Conservation (phyloP, 768 basidiomycete species). For the Albatrellus ellisii region DNA sequence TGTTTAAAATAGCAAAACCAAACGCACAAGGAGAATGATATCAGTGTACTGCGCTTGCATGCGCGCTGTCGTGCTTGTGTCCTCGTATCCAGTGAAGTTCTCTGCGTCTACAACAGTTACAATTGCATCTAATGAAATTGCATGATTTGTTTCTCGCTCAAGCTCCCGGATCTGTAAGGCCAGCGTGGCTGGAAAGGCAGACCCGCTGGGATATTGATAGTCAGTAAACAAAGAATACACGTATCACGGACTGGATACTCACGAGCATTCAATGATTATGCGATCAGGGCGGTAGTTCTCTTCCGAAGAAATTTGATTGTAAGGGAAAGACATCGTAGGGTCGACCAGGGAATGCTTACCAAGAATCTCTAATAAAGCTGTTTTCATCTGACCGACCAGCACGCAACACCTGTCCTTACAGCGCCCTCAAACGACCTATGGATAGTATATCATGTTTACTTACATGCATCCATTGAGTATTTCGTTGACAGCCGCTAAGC, state of each 20-base stretch:
- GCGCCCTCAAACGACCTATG: not conserved
- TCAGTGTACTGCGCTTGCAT: conserved; percentile 97
- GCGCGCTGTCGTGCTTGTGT: conserved; percentile 80
- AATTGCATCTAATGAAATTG: conserved; percentile 79
- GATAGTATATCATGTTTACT: conserved; percentile 15
- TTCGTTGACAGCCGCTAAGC: conserved; percentile 78
- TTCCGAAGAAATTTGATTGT: conserved; percentile 20
- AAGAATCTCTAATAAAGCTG: conserved; percentile 77
- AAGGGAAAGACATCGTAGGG: not conserved
- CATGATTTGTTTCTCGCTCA: conserved; percentile 62
- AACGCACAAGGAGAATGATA: conserved; percentile 66
- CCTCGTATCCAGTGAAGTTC: conserved; percentile 89
- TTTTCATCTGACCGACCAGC: conserved; percentile 91
- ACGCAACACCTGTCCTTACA: conserved; percentile 65
- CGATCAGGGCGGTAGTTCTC: conserved; percentile 80
- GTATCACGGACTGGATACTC: conserved; percentile 18
- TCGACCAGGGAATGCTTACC: conserved; percentile 27
- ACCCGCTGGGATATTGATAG: conserved; percentile 44
- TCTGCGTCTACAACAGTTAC: conserved; percentile 86
- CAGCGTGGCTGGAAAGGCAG: conserved; percentile 90
- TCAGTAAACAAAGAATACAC: not conserved
- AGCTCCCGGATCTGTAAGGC: conserved; percentile 91
- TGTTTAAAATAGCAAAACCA: not conserved
- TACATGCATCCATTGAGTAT: conserved; percentile 96
- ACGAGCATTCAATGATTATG: conserved; percentile 95